Evolutionary conservation across 2,329 filamentous ascomycete species (phyloP).

Genomic region (Fusarium phyllophilum): DNA sequence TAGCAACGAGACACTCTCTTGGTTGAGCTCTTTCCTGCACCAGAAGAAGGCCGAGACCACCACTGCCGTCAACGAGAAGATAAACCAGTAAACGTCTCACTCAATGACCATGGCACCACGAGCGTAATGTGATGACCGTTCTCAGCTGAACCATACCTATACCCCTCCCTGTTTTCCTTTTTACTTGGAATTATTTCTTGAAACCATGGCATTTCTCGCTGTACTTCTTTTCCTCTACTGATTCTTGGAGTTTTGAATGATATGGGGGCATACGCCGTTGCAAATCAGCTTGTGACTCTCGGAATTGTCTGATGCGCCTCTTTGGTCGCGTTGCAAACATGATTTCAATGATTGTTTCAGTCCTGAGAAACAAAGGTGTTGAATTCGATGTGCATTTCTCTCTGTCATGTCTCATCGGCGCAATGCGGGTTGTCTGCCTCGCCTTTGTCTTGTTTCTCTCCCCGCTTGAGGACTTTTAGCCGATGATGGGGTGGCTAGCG

Average conservation of each 20-base stretch:
- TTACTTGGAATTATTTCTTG: constrained; percentile 8
- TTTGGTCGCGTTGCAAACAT: constrained; percentile 3
- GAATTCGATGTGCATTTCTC: neutral
- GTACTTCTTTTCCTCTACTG: constrained; percentile 20
- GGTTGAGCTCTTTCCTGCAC: constrained; percentile 67
- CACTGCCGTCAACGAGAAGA: constrained; percentile 63
- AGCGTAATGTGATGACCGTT: constrained; percentile 26
- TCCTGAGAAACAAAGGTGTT: constrained; percentile 6
- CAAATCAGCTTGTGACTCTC: constrained; percentile 1
- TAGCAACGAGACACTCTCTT: constrained; percentile 70
- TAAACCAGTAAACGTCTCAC: constrained; percentile 52
- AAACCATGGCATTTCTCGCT: constrained; percentile 7
- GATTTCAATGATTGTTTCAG: constrained; percentile 3
- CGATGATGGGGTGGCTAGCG: neutral
- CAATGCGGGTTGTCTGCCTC: neutral
- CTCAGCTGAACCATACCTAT: constrained; percentile 32
- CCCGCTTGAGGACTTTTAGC: neutral
- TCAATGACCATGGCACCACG: neutral
- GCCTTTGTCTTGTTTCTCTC: neutral
- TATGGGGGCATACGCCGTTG: neutral
- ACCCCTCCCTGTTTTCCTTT: constrained; percentile 38
- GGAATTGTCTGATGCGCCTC: neutral
- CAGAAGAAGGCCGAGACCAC: constrained; percentile 71
- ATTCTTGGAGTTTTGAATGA: constrained; percentile 9
- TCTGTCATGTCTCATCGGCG: neutral